These are phyloP conservation scores for Yarrowia porcina DNA, from an alignment of 805 yeast genomes.

Conservation along the genomic window DNA sequence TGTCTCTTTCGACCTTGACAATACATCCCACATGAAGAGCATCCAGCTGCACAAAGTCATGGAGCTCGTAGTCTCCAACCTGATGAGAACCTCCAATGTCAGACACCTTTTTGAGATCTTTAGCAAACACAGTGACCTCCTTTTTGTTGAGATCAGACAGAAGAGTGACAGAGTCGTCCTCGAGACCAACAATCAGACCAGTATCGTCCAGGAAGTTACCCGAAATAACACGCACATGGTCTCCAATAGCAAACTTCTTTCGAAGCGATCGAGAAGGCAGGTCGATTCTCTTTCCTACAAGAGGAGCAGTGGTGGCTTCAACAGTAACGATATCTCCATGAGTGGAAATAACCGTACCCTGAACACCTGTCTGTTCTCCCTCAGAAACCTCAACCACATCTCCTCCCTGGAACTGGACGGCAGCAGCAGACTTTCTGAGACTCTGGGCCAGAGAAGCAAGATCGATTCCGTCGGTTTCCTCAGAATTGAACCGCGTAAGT, in stretches of 20 bases:
- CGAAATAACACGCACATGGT: slow-evolving; percentile 86
- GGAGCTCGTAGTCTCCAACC: slow-evolving; percentile 75
- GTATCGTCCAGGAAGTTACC: slow-evolving; percentile 93
- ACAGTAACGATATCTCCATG: slow-evolving; percentile 60
- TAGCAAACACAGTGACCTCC: slow-evolving; percentile 90
- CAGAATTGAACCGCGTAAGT: slow-evolving; percentile 70
- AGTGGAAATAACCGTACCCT: slow-evolving; percentile 72
- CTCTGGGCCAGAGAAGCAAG: slow-evolving; percentile 81
- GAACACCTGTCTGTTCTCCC: slow-evolving; percentile 91
- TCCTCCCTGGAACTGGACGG: slow-evolving; percentile 79
- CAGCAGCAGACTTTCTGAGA: slow-evolving; percentile 61
- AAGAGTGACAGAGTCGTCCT: slow-evolving; percentile 82
- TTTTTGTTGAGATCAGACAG: slow-evolving; percentile 84
- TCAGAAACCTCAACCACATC: slow-evolving; percentile 87
- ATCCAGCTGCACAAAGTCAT: slow-evolving; percentile 84
- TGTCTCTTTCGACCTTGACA: slow-evolving; percentile 83
- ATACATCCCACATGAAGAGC: slow-evolving; percentile 86
- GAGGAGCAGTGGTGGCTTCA: slow-evolving; percentile 46
- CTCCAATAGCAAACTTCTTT: slow-evolving; percentile 86
- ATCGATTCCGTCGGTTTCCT: slow-evolving; percentile 83
- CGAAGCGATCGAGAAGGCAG: slow-evolving; percentile 79
- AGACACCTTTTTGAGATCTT: slow-evolving; percentile 85
- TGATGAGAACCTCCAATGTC: slow-evolving; percentile 75
- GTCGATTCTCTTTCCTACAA: slow-evolving; percentile 61
- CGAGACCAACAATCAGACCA: slow-evolving; percentile 82